Evolutionary conservation across 1,284 basidiomycete genomes (phyloP).

Genomic region (Phlebopus sp.): DNA sequence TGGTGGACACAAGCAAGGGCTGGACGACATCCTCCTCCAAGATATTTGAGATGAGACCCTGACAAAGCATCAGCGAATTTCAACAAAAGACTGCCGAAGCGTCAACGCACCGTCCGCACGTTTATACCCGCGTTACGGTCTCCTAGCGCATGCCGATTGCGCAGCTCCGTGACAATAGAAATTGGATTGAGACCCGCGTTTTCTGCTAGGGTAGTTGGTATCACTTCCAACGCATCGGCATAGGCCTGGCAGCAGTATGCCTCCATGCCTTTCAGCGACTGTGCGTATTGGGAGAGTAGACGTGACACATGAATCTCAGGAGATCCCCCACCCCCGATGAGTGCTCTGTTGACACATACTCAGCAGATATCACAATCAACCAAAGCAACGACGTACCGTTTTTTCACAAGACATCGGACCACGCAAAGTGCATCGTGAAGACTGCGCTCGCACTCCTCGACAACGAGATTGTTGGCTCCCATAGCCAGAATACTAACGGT

Average conservation of each 20-base stretch:
- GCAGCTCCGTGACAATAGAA: slow-evolving; percentile 95
- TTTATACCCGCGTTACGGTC: slow-evolving; percentile 98
- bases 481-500: slow-evolving; percentile 97
- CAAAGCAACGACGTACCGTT: slow-evolving; percentile 51
- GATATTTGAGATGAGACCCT: slow-evolving; percentile 96
- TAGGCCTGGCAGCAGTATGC: slow-evolving; percentile 99
- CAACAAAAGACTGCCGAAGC: not conserved
- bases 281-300: slow-evolving; percentile 86
- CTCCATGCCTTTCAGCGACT: slow-evolving; percentile 97
- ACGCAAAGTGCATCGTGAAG: slow-evolving; percentile 98
- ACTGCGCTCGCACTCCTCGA: slow-evolving; percentile 97
- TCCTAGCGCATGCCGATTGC: slow-evolving; percentile 94
- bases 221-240: slow-evolving; percentile 96
- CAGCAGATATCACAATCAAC: not conserved
- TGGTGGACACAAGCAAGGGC: slow-evolving; percentile 93
- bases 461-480: slow-evolving; percentile 89
- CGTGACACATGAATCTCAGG: slow-evolving; percentile 99
- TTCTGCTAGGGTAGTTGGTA: slow-evolving; percentile 97
- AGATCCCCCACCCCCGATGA: slow-evolving; percentile 96
- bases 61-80: slow-evolving; percentile 9
- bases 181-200: slow-evolving; percentile 99
- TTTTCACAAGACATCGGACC: slow-evolving; percentile 97
- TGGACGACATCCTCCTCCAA: slow-evolving; percentile 97
- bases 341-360: slow-evolving; percentile 54
- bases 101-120: slow-evolving; percentile 77